phyloP scores from a whole-genome alignment of 306 rosid species.

The Pterocarpus macrocarpus region DNA sequence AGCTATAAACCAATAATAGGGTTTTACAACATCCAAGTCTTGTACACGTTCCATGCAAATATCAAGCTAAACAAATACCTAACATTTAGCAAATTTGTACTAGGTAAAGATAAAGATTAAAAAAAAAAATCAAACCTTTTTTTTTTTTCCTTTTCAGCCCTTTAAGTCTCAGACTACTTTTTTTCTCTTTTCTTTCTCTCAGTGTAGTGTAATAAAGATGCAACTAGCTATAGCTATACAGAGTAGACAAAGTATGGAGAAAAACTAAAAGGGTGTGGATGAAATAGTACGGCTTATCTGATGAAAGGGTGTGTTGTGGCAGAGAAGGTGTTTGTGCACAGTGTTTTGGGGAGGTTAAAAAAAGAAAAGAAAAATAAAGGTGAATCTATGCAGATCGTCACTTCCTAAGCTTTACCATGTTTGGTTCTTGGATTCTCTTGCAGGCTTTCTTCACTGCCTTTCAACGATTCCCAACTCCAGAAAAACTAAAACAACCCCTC shows the following conservation, averaged over 20 bases:
- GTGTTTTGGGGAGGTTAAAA: slow-evolving; percentile 49
- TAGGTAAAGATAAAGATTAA: not conserved
- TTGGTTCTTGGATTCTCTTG: slow-evolving; percentile 71
- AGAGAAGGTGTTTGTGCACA: slow-evolving; percentile 36
- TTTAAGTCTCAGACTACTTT: slow-evolving; percentile 20
- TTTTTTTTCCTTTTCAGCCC: not conserved
- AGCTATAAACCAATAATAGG: slow-evolving; percentile 49
- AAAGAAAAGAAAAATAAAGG: slow-evolving; percentile 26
- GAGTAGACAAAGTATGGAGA: slow-evolving; percentile 36
- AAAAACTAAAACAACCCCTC: slow-evolving; percentile 52
- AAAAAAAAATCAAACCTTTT: slow-evolving; percentile 14
- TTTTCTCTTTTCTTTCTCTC: slow-evolving; percentile 23
- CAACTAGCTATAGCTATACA: slow-evolving; percentile 24
- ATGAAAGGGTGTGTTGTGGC: slow-evolving; percentile 33
- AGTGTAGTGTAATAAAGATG: slow-evolving; percentile 22
- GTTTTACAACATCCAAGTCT: slow-evolving; percentile 39
- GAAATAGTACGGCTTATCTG: slow-evolving; percentile 45
- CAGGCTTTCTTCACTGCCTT: slow-evolving; percentile 74
- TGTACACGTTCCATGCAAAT: slow-evolving; percentile 59
- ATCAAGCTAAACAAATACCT: slow-evolving; percentile 54
- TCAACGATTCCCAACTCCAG: slow-evolving; percentile 60
- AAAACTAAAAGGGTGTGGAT: slow-evolving; percentile 18
- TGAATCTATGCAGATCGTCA: slow-evolving; percentile 57
- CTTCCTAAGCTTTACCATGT: slow-evolving; percentile 79
- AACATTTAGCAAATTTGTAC: slow-evolving; percentile 49